phyloP scores from a whole-genome alignment of 371 early-diverging fungal genomes.

The Cokeromyces recurvatus region DNA sequence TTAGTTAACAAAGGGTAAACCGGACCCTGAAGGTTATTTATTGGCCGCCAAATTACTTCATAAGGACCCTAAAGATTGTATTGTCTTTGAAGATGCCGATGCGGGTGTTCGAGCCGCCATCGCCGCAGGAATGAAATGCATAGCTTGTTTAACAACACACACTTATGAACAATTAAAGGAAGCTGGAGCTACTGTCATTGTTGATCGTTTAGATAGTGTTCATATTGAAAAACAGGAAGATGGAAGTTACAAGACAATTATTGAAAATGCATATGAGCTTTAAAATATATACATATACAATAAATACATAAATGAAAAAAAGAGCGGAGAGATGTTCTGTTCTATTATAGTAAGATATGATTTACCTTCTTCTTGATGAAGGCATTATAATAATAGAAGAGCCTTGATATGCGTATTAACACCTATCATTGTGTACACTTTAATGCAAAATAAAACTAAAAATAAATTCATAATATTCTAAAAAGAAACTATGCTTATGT shows the following conservation, averaged over 20 bases:
- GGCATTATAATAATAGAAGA: too few species aligned
- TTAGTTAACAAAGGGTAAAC: constrained; percentile 53
- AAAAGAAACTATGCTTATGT: too few species aligned
- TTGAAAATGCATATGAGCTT: constrained; percentile 1
- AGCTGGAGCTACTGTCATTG: constrained; percentile 54
- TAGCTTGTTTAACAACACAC: constrained; percentile 60
- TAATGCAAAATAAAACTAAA: too few species aligned
- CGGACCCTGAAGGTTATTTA: constrained; percentile 63
- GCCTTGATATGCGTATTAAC: too few species aligned
- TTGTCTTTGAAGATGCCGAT: constrained; percentile 74
- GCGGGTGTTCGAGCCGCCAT: constrained; percentile 57
- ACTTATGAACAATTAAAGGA: constrained; percentile 48
- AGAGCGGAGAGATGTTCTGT: too few species aligned
- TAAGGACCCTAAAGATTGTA: constrained; percentile 43
- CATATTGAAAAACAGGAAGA: constrained; percentile 21
- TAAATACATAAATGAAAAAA: too few species aligned
- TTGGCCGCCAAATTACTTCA: constrained; percentile 43
- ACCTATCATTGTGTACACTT: too few species aligned
- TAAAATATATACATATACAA: too few species aligned
- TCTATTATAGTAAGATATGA: too few species aligned
- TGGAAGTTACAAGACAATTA: constrained; percentile 4
- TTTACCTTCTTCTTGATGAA: too few species aligned
- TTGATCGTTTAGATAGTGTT: constrained; percentile 47
- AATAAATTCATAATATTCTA: too few species aligned
- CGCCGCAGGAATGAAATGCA: constrained; percentile 52